phyloP scores from a whole-genome alignment of 208 protist species.

The Herpetomonas tarakana region DNA sequence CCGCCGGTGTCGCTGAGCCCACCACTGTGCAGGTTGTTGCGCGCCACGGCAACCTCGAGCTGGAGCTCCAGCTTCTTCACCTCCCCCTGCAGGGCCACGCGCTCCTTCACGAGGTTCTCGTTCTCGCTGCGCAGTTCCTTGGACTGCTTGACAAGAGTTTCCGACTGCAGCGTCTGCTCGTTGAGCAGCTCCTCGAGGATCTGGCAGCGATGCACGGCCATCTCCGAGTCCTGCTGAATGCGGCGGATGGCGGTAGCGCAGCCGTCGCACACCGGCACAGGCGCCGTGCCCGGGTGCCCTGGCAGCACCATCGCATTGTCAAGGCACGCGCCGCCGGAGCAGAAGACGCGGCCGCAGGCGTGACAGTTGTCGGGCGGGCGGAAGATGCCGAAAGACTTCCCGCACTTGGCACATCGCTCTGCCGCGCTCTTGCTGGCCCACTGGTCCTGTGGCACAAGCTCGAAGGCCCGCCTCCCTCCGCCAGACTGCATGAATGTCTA shows the following conservation, averaged over 20 bases:
- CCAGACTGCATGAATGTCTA: neutral
- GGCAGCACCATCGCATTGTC: constrained; percentile 38
- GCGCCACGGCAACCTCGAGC: constrained; percentile 24
- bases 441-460: constrained; percentile 31
- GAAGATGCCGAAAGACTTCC: constrained; percentile 40
- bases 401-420: constrained; percentile 37
- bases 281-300: constrained; percentile 22
- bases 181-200: constrained; percentile 50
- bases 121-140: constrained; percentile 49
- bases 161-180: constrained; percentile 32
- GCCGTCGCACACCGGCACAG: constrained; percentile 43
- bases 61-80: constrained; percentile 33
- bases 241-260: constrained; percentile 42
- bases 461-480: constrained; percentile 9
- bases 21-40: neutral
- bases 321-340: constrained; percentile 32
- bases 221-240: constrained; percentile 35
- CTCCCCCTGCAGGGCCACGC: constrained; percentile 32
- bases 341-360: constrained; percentile 55
- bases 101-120: constrained; percentile 32
- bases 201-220: constrained; percentile 37
- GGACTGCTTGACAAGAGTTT: constrained; percentile 35
- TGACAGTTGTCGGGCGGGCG: constrained; percentile 41
- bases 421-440: constrained; percentile 31
- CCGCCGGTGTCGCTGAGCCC: neutral